Percentiles rank a stretch among this genome's conserved stretches.
These are phyloP conservation scores for Aspergillus brunneoviolaceus DNA, from an alignment of 2,329 filamentous ascomycete species.

Conservation along the genomic window DNA sequence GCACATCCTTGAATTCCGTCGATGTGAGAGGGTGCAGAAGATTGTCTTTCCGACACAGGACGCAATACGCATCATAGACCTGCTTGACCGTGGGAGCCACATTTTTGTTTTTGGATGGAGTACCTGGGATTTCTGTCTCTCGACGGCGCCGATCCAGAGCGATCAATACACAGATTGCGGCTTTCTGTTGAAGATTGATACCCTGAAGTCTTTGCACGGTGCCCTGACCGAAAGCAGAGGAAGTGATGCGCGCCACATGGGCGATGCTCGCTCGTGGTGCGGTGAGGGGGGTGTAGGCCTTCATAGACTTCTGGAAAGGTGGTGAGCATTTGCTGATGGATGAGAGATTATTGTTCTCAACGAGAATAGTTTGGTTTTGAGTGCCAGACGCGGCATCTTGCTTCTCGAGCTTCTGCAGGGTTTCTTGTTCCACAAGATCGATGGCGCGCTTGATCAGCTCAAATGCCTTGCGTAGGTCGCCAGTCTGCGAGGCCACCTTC, in stretches of 20 bases:
- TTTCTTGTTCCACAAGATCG: conserved; percentile 85
- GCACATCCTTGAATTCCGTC: conserved; percentile 91
- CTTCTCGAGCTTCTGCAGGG: conserved; percentile 68
- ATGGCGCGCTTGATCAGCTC: conserved; percentile 89
- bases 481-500: conserved; percentile 91
- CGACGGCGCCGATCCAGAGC: conserved; percentile 74
- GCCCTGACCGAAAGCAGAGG: conserved; percentile 86
- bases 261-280: conserved; percentile 86
- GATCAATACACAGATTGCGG: conserved; percentile 82
- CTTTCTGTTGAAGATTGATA: conserved; percentile 94
- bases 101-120: conserved; percentile 60
- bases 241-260: conserved; percentile 88
- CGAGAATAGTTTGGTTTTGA: conserved; percentile 73
- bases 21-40: conserved; percentile 83
- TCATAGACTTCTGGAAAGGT: conserved; percentile 42
- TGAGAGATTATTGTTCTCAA: conserved; percentile 77
- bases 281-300: conserved; percentile 67
- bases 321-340: conserved; percentile 43
- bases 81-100: conserved; percentile 77
- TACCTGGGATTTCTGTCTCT: conserved; percentile 44
- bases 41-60: conserved; percentile 82
- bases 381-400: conserved; percentile 55
- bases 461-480: conserved; percentile 91
- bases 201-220: conserved; percentile 78
- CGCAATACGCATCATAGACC: conserved; percentile 79